Conservation (phyloP, 768 basidiomycete species). For the Xerocomus brunneocitrinus region DNA sequence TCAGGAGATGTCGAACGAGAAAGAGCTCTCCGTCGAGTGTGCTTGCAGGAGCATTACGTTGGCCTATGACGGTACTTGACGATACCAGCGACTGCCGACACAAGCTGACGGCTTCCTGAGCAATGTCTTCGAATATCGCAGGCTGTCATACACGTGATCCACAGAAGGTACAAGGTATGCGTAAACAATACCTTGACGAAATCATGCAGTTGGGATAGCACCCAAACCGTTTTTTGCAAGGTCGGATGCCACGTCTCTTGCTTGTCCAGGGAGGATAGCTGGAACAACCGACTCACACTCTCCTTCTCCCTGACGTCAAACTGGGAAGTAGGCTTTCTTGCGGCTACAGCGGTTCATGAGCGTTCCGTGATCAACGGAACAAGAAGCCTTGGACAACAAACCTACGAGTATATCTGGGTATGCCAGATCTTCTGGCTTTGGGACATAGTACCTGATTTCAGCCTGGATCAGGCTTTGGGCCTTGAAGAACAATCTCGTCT, state of each 20-base stretch:
- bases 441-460: slow-evolving; percentile 80
- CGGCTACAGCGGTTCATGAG: slow-evolving; percentile 33
- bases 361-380: background rate
- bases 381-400: slow-evolving; percentile 31
- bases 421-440: slow-evolving; percentile 73
- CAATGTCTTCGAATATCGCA: slow-evolving; percentile 95
- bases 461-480: slow-evolving; percentile 88
- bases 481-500: slow-evolving; percentile 93
- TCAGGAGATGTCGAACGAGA: slow-evolving; percentile 83
- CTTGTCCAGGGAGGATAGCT: slow-evolving; percentile 62
- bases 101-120: slow-evolving; percentile 83
- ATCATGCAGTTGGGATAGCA: slow-evolving; percentile 82
- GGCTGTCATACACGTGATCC: slow-evolving; percentile 46
- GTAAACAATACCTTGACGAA: slow-evolving; percentile 74
- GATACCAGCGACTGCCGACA: slow-evolving; percentile 77
- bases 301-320: slow-evolving; percentile 61
- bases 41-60: slow-evolving; percentile 40
- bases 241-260: slow-evolving; percentile 93
- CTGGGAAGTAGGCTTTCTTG: slow-evolving; percentile 40
- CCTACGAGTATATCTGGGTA: slow-evolving; percentile 82
- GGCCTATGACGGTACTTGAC: slow-evolving; percentile 63
- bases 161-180: background rate
- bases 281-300: slow-evolving; percentile 64
- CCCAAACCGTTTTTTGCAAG: slow-evolving; percentile 83
- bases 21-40: slow-evolving; percentile 77